Evolutionary conservation across 257 asterid species (phyloP).

Genomic region (Solanum virginianum): DNA sequence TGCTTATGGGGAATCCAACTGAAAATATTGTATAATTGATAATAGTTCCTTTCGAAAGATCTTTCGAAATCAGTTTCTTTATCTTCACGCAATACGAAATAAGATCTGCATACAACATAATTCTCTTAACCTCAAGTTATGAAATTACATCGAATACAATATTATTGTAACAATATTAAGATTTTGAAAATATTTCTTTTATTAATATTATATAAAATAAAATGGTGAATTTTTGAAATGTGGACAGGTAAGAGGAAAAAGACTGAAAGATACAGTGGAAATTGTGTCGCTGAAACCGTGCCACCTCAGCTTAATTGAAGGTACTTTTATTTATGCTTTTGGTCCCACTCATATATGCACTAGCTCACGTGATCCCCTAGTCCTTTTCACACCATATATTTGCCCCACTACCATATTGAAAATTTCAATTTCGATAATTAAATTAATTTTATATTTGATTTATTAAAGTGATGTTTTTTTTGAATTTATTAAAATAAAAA

Average conservation of each 20-base stretch:
- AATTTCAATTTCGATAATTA: neutral
- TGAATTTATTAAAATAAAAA: no score
- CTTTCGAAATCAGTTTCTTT: neutral
- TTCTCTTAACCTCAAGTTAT: no score
- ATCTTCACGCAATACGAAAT: neutral
- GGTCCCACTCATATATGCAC: neutral
- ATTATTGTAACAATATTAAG: no score
- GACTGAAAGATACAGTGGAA: conserved; percentile 44
- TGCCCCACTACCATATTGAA: neutral
- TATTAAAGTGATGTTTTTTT: no score
- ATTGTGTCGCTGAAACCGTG: conserved; percentile 55
- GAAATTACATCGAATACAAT: no score
- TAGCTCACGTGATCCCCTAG: neutral
- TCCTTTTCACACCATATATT: neutral
- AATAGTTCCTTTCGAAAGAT: neutral
- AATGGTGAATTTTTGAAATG: neutral
- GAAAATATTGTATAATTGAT: neutral
- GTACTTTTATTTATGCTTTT: conserved; percentile 20
- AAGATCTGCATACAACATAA: no score
- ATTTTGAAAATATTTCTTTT: no score
- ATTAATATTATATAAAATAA: no score
- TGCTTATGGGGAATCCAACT: no score
- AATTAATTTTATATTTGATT: no score
- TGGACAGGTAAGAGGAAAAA: conserved; percentile 47
- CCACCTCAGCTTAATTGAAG: conserved; percentile 54